Base-by-base conservation (phyloP, 257 asterid species). In the Nicotiana attenuata region DNA sequence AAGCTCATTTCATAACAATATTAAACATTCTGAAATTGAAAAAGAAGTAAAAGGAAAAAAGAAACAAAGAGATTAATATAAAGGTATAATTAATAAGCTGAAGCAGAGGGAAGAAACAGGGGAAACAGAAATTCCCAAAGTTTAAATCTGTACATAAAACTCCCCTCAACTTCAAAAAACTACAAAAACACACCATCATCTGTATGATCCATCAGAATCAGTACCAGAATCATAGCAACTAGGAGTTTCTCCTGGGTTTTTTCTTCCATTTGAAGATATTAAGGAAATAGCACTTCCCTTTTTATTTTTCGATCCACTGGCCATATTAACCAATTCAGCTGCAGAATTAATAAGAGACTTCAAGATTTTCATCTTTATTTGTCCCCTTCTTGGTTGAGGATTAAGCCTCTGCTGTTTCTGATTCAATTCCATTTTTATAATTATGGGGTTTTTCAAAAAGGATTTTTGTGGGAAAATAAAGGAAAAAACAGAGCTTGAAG, bases 361-460 rank as follows among this genome's bases (percentile, higher is more conserved):
- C 6, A 76, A 1, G 2, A 82, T 29, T 68, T 77, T 82, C 53
- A 14, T 33, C 66, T 0, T 61, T 10, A 82, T 65, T 69, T 19
- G 47, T 76, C 85, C 85, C 56, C 81, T 77, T 47, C 33, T 82
- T 60, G 77, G 81, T 11, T 67, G 77, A 13, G 61, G 79, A n/a
- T 15, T 55, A 82, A 6, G 41, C 10, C 22, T 26, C 10, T 26
- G 73, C 5, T 41, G 24, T 5, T 52, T 7, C 52, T 53, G 38
- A 5, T 67, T 69, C 29, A 26, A 59, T 60, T 29, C 55, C 76
- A 22, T 75, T 41, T 24, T 55, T 33, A 1, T 6, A 64, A 15
- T 75, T 22, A 38, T 41, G 50, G 50, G 13, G 76, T 0, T 10
- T 65, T 65, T 65, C 45, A 22, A 52, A 26, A 2, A 50, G 1